phyloP scores from a whole-genome alignment of 1,284 basidiomycete genomes.

The Crepidotus sp. region DNA sequence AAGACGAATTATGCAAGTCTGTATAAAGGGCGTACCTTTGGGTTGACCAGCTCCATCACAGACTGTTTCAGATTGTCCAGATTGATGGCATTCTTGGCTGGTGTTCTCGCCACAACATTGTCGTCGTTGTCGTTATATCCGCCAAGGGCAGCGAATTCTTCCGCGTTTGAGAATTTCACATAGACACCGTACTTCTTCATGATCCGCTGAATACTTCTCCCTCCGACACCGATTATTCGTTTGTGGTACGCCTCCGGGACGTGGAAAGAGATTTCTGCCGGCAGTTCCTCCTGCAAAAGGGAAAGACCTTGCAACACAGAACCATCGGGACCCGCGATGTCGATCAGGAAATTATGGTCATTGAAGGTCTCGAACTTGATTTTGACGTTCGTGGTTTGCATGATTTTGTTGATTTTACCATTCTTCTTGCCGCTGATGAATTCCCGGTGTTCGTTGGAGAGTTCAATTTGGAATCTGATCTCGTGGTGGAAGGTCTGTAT shows the following conservation, averaged over 20 bases:
- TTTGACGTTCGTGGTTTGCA: conserved; percentile 92
- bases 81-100: conserved; percentile 95
- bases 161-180: conserved; percentile 98
- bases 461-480: conserved; percentile 96
- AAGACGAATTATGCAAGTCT: conserved; percentile 6
- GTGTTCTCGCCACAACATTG: conserved; percentile 95
- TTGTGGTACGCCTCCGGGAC: conserved; percentile 98
- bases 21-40: conserved; percentile 55
- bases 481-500: conserved; percentile 86
- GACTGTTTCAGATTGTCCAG: conserved; percentile 93
- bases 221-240: conserved; percentile 97
- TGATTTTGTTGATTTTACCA: conserved; percentile 97
- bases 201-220: conserved; percentile 97
- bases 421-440: conserved; percentile 99
- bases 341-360: conserved; percentile 98
- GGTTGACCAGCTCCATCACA: conserved; percentile 96
- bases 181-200: conserved; percentile 99
- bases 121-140: conserved; percentile 98
- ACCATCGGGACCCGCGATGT: conserved; percentile 76
- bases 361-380: conserved; percentile 99
- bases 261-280: conserved; percentile 99
- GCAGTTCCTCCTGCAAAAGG: conserved; percentile 91
- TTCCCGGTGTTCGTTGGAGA: conserved; percentile 96
- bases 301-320: conserved; percentile 84
- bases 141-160: conserved; percentile 91